phyloP scores from a whole-genome alignment of 2,329 filamentous ascomycete genomes.

The Paraphaeosphaeria minitans region DNA sequence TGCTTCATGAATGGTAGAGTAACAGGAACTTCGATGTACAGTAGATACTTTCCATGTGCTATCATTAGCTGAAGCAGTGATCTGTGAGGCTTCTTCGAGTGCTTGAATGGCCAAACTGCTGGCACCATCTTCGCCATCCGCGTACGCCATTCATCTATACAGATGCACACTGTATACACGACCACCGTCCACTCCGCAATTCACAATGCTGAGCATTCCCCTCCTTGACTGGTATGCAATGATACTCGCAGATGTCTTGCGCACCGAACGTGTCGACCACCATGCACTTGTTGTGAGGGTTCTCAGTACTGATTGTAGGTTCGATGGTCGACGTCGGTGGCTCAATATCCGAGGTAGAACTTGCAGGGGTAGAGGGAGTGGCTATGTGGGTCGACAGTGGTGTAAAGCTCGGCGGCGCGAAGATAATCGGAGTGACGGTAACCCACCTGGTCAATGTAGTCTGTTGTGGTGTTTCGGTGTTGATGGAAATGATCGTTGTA shows the following conservation, averaged over 20 bases:
- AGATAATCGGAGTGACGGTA: background rate
- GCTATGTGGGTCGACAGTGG: background rate
- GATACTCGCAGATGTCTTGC: slow-evolving; percentile 1
- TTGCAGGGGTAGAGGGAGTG: background rate
- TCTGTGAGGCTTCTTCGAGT: background rate
- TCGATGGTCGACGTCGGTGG: background rate
- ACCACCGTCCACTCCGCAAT: background rate
- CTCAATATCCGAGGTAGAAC: background rate
- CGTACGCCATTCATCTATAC: background rate
- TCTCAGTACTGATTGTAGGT: background rate
- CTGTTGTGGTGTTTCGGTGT: background rate
- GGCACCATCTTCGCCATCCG: background rate
- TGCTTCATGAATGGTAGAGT: no score
- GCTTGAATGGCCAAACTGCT: background rate
- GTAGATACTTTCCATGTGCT: no score
- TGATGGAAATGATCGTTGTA: background rate
- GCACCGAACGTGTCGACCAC: background rate
- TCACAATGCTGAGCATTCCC: background rate
- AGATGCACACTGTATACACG: background rate
- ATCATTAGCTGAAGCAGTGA: background rate
- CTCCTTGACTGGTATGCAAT: background rate
- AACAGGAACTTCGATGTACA: no score
- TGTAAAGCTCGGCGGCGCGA: background rate
- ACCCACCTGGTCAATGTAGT: background rate
- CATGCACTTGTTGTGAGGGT: background rate